These are phyloP conservation scores for Stagonosporopsis rhizophila DNA, from an alignment of 2,329 filamentous ascomycete genomes.

Conservation along the genomic window DNA sequence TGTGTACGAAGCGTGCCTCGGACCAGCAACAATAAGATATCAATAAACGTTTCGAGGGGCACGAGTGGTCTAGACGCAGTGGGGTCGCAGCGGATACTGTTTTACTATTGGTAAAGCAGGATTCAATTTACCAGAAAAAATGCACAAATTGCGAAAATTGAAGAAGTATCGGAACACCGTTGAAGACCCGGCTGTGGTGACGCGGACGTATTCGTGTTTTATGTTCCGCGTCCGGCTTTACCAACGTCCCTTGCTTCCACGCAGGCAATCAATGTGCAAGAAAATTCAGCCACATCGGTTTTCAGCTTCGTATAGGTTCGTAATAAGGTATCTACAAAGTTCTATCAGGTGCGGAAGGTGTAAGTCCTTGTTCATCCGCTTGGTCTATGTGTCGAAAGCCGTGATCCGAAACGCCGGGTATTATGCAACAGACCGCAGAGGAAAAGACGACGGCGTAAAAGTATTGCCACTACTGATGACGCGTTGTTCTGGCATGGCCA, in stretches of 20 bases:
- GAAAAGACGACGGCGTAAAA: not conserved
- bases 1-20: not conserved
- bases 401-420: conserved; percentile 14
- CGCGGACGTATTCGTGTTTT: not conserved
- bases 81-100: too few species aligned
- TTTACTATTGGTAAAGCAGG: too few species aligned
- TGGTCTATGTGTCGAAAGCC: conserved; percentile 9
- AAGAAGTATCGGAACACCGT: not conserved
- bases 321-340: not conserved
- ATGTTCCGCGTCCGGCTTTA: not conserved
- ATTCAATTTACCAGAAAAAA: not conserved
- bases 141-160: too few species aligned
- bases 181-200: not conserved
- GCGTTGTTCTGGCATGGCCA: not conserved
- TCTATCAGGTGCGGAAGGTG: conserved; percentile 4
- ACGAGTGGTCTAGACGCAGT: not conserved
- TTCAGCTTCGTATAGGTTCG: not conserved
- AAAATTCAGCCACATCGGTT: conserved; percentile 1
- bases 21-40: not conserved
- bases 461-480: not conserved
- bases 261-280: not conserved
- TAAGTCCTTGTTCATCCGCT: not conserved
- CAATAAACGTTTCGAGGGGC: not conserved
- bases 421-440: conserved; percentile 18
- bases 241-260: conserved; percentile 7